phyloP scores from a whole-genome alignment of 352 stramenopile species.

The Thalassiosira livingstoniorum region DNA sequence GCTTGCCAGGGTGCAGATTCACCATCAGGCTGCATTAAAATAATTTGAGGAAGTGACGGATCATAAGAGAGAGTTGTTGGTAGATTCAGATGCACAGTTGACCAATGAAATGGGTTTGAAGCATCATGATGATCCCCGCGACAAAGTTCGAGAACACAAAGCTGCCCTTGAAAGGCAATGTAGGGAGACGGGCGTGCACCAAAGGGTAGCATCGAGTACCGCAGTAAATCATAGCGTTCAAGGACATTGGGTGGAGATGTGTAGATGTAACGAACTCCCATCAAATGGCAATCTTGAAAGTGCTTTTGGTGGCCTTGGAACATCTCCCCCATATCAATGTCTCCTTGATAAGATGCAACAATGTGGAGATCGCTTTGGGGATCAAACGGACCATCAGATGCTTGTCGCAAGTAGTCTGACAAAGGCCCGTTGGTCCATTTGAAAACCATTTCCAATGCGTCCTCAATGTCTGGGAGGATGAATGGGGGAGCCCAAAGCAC shows the following conservation, averaged over 20 bases:
- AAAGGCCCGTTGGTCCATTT: slow-evolving; percentile 31
- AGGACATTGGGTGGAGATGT: neutral
- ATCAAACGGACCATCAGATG: slow-evolving; percentile 14
- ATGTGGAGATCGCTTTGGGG: slow-evolving; percentile 17
- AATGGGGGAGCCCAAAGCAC: slow-evolving; percentile 32
- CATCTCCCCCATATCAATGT: slow-evolving; percentile 64
- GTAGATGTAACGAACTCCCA: slow-evolving; percentile 32
- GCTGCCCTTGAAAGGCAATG: slow-evolving; percentile 29
- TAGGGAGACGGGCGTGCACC: slow-evolving; percentile 56
- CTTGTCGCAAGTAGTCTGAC: slow-evolving; percentile 3
- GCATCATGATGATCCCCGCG: slow-evolving; percentile 27
- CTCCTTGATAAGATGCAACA: slow-evolving; percentile 29
- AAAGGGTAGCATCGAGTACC: slow-evolving; percentile 44
- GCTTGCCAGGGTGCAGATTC: slow-evolving; percentile 32
- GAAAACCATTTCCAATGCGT: slow-evolving; percentile 31
- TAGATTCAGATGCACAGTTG: too few species aligned
- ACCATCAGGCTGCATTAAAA: slow-evolving; percentile 37
- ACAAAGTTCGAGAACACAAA: slow-evolving; percentile 30
- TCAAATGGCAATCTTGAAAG: slow-evolving; percentile 8
- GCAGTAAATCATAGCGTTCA: slow-evolving; percentile 7
- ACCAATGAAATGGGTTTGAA: slow-evolving; percentile 27
- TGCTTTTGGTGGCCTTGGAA: slow-evolving; percentile 66
- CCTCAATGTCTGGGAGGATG: neutral
- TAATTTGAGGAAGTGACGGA: slow-evolving; percentile 27
- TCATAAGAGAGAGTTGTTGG: slow-evolving; percentile 39